A percentile compares a stretch with the other conserved stretches of the same genome.
phyloP scores from a whole-genome alignment of 257 asterid species.

The Leonotis leonurus region DNA sequence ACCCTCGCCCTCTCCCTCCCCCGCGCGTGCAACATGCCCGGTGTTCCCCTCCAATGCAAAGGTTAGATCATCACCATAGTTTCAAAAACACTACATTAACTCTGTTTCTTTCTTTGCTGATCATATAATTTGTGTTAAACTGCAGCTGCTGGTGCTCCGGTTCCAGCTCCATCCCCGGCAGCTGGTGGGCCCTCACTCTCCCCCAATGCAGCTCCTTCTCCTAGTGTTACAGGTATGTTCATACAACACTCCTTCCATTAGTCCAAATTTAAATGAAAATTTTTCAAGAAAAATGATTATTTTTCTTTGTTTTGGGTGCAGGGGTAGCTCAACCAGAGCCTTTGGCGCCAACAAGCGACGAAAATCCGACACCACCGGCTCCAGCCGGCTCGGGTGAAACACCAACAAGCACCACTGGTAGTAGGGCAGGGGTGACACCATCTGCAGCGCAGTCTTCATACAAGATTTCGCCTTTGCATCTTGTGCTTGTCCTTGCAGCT shows the following conservation, averaged over 20 bases:
- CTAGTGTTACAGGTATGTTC: conserved; percentile 20
- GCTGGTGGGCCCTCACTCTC: conserved; percentile 33
- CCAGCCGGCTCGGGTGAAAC: conserved; percentile 21
- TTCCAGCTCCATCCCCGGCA: conserved; percentile 31
- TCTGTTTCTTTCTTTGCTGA: not conserved
- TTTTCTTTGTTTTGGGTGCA: conserved; percentile 16
- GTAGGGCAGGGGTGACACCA: conserved; percentile 47
- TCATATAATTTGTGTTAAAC: not conserved
- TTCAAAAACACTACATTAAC: not conserved
- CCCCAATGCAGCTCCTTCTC: conserved; percentile 36
- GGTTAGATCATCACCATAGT: too few species aligned
- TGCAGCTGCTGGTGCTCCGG: conserved; percentile 39
- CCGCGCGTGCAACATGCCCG: conserved; percentile 59
- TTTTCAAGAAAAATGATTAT: too few species aligned
- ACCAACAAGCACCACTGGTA: conserved; percentile 27
- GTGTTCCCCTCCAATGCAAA: conserved; percentile 68
- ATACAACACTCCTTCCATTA: not conserved
- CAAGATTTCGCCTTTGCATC: conserved; percentile 25
- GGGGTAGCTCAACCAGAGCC: conserved; percentile 33
- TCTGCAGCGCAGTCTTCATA: conserved; percentile 30
- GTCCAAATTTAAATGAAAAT: not conserved
- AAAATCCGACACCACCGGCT: conserved; percentile 27
- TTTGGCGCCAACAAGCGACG: conserved; percentile 22
- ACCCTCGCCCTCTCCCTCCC: conserved; percentile 65
- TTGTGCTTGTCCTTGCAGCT: conserved; percentile 29